Evolutionary conservation across 2,329 filamentous ascomycete species (phyloP).

Genomic region (Achaetomium macrosporum): DNA sequence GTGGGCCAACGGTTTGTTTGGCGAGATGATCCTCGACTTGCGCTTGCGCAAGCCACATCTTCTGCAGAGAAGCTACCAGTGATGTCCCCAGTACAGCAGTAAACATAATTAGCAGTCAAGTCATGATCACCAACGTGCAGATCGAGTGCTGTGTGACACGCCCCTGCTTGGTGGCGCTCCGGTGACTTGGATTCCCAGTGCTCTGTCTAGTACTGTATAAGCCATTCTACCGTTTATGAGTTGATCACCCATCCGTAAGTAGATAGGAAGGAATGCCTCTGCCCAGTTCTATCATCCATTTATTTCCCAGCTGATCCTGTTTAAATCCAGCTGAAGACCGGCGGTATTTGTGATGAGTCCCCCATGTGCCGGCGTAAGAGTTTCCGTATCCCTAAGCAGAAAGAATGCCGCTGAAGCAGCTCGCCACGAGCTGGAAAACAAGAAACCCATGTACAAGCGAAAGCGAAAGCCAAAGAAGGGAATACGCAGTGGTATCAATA

Average conservation of each 20-base stretch:
- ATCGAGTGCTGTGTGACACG: too few species aligned
- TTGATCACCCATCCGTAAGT: not conserved
- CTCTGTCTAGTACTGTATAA: not conserved
- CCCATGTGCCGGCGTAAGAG: not conserved
- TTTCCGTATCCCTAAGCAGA: not conserved
- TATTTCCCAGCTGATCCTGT: not conserved
- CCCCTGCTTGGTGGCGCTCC: not conserved
- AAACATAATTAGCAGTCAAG: not conserved
- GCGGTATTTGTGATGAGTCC: not conserved
- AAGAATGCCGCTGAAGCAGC: not conserved
- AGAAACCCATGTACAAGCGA: not conserved
- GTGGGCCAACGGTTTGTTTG: slow-evolving; percentile 85
- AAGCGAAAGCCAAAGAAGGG: slow-evolving; percentile 13
- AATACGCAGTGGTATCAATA: slow-evolving; percentile 22
- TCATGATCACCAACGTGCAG: not conserved
- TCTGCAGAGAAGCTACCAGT: slow-evolving; percentile 35
- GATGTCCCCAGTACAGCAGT: not conserved
- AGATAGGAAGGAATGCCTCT: not conserved
- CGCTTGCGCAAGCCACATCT: slow-evolving; percentile 61
- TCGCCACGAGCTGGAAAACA: not conserved
- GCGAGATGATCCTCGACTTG: slow-evolving; percentile 73
- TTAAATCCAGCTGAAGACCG: not conserved
- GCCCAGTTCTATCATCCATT: not conserved
- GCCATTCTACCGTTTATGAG: not conserved
- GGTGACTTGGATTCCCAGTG: not conserved